phyloP scores from a whole-genome alignment of 2,329 filamentous ascomycete genomes.

The Tolypocladium nubicola region DNA sequence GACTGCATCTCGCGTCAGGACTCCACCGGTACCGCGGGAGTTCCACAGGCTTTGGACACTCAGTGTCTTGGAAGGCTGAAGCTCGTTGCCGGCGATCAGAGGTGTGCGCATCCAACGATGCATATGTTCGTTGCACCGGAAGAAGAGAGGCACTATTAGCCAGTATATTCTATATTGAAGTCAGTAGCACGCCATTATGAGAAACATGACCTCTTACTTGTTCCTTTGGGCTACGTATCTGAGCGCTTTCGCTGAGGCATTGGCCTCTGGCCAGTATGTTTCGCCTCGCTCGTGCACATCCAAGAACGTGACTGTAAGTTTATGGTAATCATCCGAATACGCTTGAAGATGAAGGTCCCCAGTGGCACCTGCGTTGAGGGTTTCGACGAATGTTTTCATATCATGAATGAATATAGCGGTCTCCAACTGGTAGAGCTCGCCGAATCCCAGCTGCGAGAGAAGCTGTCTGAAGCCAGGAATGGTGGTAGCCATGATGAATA shows the following conservation, averaged over 20 bases:
- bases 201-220: neutral
- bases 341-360: neutral
- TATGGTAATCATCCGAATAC: neutral
- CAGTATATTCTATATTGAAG: neutral
- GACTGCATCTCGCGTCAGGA: neutral
- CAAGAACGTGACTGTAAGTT: neutral
- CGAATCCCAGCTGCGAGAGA: neutral
- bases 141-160: neutral
- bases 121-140: neutral
- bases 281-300: neutral
- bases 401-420: neutral
- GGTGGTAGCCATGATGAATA: neutral
- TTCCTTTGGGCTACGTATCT: neutral
- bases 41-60: neutral
- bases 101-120: neutral
- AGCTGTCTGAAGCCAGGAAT: neutral
- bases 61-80: neutral
- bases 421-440: neutral
- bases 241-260: neutral
- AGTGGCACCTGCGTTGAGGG: neutral
- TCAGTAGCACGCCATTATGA: neutral
- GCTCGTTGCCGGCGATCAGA: neutral
- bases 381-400: neutral
- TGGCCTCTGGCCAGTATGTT: neutral
- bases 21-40: too few species aligned